A percentile compares a stretch with the other conserved stretches of the same genome.
These are phyloP conservation scores for Rhododendron griersonianum DNA, from an alignment of 148 eudicot genomes.

Conservation along the genomic window DNA sequence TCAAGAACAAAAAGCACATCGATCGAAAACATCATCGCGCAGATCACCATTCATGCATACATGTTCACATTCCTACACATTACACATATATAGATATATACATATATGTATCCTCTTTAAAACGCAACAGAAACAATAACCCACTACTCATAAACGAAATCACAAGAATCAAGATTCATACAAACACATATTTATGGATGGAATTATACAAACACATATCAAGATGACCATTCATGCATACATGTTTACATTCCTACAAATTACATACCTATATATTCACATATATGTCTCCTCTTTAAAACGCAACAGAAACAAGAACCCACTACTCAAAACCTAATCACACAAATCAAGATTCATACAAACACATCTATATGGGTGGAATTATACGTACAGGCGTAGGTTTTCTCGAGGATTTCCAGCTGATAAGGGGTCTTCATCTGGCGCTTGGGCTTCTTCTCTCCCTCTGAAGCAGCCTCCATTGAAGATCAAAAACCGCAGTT, in stretches of 20 bases:
- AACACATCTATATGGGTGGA: background rate
- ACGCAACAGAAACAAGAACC: background rate
- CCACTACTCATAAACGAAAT: background rate
- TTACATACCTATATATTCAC: background rate
- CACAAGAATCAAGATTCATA: background rate
- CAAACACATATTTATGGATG: background rate
- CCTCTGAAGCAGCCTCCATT: slow-evolving; percentile 44
- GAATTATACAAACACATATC: slow-evolving; percentile 21
- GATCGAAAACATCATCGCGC: background rate
- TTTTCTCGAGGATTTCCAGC: slow-evolving; percentile 36
- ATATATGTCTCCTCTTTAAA: slow-evolving; percentile 32
- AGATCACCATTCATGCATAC: background rate
- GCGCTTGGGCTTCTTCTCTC: slow-evolving; percentile 44
- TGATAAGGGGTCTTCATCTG: slow-evolving; percentile 58
- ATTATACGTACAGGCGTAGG: slow-evolving; percentile 36
- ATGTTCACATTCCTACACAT: background rate
- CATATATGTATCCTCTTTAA: slow-evolving; percentile 33
- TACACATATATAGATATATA: background rate
- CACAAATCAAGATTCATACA: background rate
- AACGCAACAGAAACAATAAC: background rate
- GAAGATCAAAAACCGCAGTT: slow-evolving; percentile 10
- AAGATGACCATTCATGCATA: background rate
- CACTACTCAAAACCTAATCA: background rate
- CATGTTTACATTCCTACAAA: background rate
- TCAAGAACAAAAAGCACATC: background rate